Evolutionary conservation across 2,329 filamentous ascomycete genomes (phyloP).

Genomic region (Elsinoe australis): DNA sequence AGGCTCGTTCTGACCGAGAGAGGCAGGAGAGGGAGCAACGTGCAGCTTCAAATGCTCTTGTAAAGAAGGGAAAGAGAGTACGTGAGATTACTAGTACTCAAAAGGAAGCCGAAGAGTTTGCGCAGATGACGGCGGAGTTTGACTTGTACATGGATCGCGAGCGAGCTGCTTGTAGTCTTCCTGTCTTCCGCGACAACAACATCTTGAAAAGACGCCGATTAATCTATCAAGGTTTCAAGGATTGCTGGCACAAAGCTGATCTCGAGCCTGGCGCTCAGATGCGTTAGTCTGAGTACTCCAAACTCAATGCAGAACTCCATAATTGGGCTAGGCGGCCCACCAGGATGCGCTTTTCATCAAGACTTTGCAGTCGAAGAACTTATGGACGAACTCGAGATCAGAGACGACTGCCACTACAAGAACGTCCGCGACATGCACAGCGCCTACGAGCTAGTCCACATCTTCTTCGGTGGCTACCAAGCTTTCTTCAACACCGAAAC

Average conservation of each 20-base stretch:
- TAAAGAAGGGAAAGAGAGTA: not conserved
- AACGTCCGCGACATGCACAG: constrained; percentile 35
- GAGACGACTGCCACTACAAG: constrained; percentile 30
- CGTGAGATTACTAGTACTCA: not conserved
- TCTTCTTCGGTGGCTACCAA: constrained; percentile 33
- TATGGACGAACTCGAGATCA: constrained; percentile 24
- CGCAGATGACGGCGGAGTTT: constrained; percentile 31
- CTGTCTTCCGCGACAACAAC: not conserved
- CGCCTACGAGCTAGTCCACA: constrained; percentile 32
- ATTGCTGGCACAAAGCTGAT: constrained; percentile 42
- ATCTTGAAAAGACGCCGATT: constrained; percentile 30
- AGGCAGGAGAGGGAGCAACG: not conserved
- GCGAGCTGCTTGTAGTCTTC: not conserved
- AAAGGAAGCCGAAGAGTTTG: constrained; percentile 29
- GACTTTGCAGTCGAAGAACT: constrained; percentile 5
- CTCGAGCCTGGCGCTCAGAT: constrained; percentile 35
- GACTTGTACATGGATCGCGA: not conserved
- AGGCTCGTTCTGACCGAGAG: not conserved
- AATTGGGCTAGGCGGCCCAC: not conserved
- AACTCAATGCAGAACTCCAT: constrained; percentile 27
- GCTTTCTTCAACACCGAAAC: constrained; percentile 33
- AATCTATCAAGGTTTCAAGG: constrained; percentile 33
- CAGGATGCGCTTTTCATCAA: not conserved
- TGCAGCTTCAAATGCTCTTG: not conserved
- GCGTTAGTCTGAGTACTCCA: constrained; percentile 33